Conservation (phyloP, 805 yeast genomes). For the Pichia nanzhaoensis region DNA sequence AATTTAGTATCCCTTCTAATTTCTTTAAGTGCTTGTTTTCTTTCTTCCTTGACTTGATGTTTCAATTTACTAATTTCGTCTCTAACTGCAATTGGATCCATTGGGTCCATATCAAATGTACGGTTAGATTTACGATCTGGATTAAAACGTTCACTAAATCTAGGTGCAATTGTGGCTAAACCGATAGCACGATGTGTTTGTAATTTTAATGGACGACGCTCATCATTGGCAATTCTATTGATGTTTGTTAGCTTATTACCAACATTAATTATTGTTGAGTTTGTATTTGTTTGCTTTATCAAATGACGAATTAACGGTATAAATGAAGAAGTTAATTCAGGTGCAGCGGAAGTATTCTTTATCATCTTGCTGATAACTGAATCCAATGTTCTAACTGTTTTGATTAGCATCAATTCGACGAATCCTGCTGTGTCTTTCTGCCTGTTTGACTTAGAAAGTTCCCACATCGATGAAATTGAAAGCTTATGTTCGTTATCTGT, state of each 20-base stretch:
- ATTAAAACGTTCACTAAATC: constrained; percentile 92
- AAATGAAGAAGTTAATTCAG: constrained; percentile 52
- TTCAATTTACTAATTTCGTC: constrained; percentile 79
- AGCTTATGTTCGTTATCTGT: constrained; percentile 2
- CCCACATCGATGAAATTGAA: constrained; percentile 7
- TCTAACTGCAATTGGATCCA: constrained; percentile 75
- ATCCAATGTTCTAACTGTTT: constrained; percentile 31
- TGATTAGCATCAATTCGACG: constrained; percentile 29
- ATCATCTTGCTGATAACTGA: constrained; percentile 34
- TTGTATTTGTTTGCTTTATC: constrained; percentile 29
- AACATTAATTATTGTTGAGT: constrained; percentile 30
- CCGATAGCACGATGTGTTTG: constrained; percentile 83
- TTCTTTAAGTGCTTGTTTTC: constrained; percentile 81
- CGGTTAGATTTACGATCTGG: constrained; percentile 76
- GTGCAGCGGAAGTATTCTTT: constrained; percentile 56
- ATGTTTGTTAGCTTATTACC: constrained; percentile 44
- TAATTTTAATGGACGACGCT: constrained; percentile 63
- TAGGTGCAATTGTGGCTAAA: constrained; percentile 79
- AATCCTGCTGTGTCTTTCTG: constrained; percentile 13
- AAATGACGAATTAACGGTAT: constrained; percentile 36
- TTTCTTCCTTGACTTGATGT: constrained; percentile 84
- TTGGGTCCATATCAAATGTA: constrained; percentile 23
- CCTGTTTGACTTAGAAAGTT: constrained; percentile 7
- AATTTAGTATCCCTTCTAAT: constrained; percentile 84
- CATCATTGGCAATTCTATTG: constrained; percentile 38